Conservation (phyloP, 371 early-diverging fungal genomes). For the Conidiobolus incongruus region DNA sequence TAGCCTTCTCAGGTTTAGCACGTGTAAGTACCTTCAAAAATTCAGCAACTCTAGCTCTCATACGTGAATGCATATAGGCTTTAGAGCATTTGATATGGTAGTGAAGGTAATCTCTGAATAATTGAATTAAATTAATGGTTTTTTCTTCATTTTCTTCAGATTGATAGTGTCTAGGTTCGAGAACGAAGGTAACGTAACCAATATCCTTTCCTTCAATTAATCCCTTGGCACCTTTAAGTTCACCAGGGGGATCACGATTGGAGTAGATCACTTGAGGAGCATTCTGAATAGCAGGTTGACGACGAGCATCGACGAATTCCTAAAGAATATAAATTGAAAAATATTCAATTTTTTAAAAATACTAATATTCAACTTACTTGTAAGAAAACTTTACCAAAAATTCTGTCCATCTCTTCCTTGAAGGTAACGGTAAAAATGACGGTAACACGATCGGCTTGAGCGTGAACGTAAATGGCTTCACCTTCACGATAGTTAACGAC, state of each 20-base stretch:
- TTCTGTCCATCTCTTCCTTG: constrained; percentile 88
- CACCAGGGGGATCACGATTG: constrained; percentile 80
- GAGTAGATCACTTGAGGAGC: constrained; percentile 91
- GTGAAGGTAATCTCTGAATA: constrained; percentile 94
- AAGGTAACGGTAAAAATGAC: constrained; percentile 90
- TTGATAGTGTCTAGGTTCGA: constrained; percentile 80
- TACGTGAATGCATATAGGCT: constrained; percentile 95
- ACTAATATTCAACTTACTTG: constrained; percentile 30
- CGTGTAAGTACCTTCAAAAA: constrained; percentile 95
- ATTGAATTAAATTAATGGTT: constrained; percentile 78
- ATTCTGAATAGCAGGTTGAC: constrained; percentile 69
- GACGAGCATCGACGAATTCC: constrained; percentile 95
- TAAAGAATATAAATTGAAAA: constrained; percentile 8
- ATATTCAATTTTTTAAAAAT: background rate
- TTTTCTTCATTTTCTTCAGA: constrained; percentile 50
- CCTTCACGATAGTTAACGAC: constrained; percentile 76
- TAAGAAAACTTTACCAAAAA: constrained; percentile 89
- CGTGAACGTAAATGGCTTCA: constrained; percentile 80
- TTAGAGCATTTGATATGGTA: constrained; percentile 97
- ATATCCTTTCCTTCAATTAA: constrained; percentile 23
- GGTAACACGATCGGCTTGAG: constrained; percentile 79
- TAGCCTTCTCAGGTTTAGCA: constrained; percentile 74
- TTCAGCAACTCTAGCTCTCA: constrained; percentile 84
- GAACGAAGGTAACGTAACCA: constrained; percentile 90
- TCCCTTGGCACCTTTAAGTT: constrained; percentile 64